Evolutionary conservation across 495 filamentous ascomycete genomes (phyloP).

Genomic region (Neurospora hispaniola): DNA sequence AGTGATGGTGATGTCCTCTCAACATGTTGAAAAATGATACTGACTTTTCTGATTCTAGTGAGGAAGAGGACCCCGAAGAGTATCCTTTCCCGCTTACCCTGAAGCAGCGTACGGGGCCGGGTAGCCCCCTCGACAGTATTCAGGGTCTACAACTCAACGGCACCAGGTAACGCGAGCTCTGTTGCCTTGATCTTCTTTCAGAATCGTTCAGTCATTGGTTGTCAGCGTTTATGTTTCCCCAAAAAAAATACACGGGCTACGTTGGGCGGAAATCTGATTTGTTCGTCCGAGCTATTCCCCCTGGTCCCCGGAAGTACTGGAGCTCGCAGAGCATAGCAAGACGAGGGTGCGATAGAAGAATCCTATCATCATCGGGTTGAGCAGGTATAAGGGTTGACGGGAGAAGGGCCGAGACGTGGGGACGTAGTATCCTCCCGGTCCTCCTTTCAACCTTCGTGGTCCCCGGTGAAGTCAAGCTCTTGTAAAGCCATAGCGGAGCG

Average conservation of each 20-base stretch:
- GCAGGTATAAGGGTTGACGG: background rate
- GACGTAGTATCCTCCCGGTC: background rate
- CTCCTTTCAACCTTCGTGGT: background rate
- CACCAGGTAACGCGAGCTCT: conserved; percentile 7
- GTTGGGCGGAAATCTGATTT: background rate
- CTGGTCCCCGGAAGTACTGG: background rate
- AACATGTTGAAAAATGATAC: conserved; percentile 4
- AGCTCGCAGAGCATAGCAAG: background rate
- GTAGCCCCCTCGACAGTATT: conserved; percentile 26
- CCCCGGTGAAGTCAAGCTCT: background rate
- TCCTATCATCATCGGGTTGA: background rate
- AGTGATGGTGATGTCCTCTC: conserved; percentile 32
- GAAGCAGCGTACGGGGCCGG: conserved; percentile 34
- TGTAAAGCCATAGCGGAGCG: background rate
- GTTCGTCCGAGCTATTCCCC: background rate
- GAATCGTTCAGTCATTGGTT: background rate
- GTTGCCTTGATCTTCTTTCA: background rate
- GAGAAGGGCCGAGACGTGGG: background rate
- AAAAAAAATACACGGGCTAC: background rate
- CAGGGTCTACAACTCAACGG: conserved; percentile 27
- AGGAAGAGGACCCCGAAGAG: conserved; percentile 92
- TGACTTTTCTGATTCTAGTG: conserved; percentile 39
- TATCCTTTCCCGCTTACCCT: conserved; percentile 88
- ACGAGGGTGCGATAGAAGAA: background rate
- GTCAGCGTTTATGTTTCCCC: background rate